Evolutionary conservation across 176 grass and related monocot species (phyloP), one percentile per base, ranked within the genome.

Genomic region (Musa acuminata): DNA sequence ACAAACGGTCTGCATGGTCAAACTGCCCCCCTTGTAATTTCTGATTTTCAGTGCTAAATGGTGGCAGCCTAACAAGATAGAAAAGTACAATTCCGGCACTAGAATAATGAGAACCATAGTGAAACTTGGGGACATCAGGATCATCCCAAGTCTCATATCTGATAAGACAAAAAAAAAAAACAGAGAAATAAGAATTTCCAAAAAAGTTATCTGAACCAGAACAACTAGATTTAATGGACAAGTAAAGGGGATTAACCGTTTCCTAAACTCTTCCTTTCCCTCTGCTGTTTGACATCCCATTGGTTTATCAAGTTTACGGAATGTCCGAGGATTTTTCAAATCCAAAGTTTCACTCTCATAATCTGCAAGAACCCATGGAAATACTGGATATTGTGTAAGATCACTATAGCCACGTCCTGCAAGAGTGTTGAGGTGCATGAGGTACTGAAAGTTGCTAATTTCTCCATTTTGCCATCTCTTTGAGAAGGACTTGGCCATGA

Each of bases 101-200:
- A 73, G 94, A 98, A 85, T 98, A 98, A 81, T 98, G 94, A 58
- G 90, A 98, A 74, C 94, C 94, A 79, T 98, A 98, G 83, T 98
- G 94, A 53, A 98, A 98, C 73, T 98, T 98, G 2, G 94, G 94
- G 53, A 98, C 94, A 77, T 98, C 94, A 70, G 94, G 94, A 67
- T 98, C 94, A 83, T 98, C 94, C 94, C 94, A 98, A 71, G 85
- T 98, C 75, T 98, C 90, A 43, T 98, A 98, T 79, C 94, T 98
- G 77, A 77, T 79, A 82, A 85, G 11, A 74, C 11, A 71, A 58
- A 13, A 71, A 11, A 51, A 19, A 21, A 21, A 1, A 71, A 2
- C 13, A n/a, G 19, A 51, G 48, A 71, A 20, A 13, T 51, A 21
- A 20, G 35, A 5, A 11, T 20, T 13, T 71, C 20, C 14, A 52